phyloP scores from a whole-genome alignment of 192 early-diverging fungal genomes.

The Backusella macrospora region DNA sequence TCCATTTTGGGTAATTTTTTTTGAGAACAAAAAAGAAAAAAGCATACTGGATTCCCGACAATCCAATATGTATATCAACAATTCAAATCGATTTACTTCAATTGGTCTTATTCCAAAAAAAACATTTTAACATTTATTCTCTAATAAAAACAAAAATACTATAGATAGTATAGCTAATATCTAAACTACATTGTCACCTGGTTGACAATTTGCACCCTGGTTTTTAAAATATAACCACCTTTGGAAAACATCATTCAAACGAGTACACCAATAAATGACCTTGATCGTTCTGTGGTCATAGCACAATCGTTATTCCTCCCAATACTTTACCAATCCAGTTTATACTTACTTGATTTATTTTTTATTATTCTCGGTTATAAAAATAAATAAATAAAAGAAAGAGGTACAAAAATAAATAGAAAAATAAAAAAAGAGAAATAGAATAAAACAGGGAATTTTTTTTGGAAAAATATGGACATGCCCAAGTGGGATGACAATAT shows the following conservation, averaged over 20 bases:
- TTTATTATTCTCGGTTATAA: not conserved
- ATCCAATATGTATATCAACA: not conserved
- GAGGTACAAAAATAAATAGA: not conserved
- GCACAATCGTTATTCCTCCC: not conserved
- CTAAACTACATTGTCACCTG: slow-evolving; percentile 3
- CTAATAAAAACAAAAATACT: not conserved
- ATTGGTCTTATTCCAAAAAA: not conserved
- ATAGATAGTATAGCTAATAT: not conserved
- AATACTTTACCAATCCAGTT: not conserved
- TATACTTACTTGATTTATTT: not conserved
- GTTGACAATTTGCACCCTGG: not conserved
- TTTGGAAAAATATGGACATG: not conserved
- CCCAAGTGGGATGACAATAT: slow-evolving; percentile 1
- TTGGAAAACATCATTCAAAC: slow-evolving; percentile 7
- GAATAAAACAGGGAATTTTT: not conserved
- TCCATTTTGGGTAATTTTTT: slow-evolving; percentile 7
- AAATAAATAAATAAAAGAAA: not conserved
- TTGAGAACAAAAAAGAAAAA: not conserved
- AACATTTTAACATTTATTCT: slow-evolving; percentile 1
- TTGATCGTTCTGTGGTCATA: not conserved
- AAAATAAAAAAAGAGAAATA: not conserved
- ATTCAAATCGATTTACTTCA: slow-evolving; percentile 5
- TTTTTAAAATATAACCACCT: not conserved
- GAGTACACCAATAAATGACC: not conserved
- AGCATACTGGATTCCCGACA: not conserved